Base-by-base conservation (phyloP, 164 flowering plant species). In the Taxillus chinensis region DNA sequence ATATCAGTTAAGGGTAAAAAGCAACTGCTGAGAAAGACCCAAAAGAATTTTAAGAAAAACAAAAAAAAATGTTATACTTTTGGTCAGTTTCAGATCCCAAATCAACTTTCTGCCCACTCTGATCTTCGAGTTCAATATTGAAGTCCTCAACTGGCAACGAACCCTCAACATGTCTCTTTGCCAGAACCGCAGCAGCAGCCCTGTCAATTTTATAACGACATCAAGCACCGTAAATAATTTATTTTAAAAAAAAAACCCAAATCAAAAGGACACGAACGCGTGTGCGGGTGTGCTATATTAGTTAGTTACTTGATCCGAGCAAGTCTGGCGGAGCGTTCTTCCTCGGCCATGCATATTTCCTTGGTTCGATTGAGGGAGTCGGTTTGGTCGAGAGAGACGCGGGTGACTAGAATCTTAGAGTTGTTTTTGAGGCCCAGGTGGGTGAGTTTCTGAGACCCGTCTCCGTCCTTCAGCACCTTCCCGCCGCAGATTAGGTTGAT, bases 61-160 rank as follows among this genome's bases (percentile, higher is more conserved):
- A 27, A 27, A n/a, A 13, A 10, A 5, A 5, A 27, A 56, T 39
- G 66, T 39, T 75, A 65, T 79, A 92, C 98, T 74, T 70, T 70
- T 79, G 87, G 73, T 93, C 97, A 60, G 87, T 85, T 69, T 88
- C 92, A 68, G 92, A 71, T 55, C 98, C 96, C 75, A 90, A 62
- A 5, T 82, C 63, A 17, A 93, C 83, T 77, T 77, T 79, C 69
- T 84, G 64, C 56, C 97, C 97, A 67, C 83, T 84, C 71, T 90
- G 98, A 81, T 90, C 84, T 76, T 90, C 95, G 66, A 93, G 76
- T 66, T 90, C 98, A 40, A 93, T 49, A 61, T 84, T 83, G 70
- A 77, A 90, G 70, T 92, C 85, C 62, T 92, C 93, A 62, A 78
- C 37, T 8, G 96, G 93, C 40, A 86, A 64, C 8, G 91, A 80